Evolutionary conservation across 768 basidiomycete genomes (phyloP), one percentile per base, ranked within the genome.

Genomic region (Amanita molliuscula): DNA sequence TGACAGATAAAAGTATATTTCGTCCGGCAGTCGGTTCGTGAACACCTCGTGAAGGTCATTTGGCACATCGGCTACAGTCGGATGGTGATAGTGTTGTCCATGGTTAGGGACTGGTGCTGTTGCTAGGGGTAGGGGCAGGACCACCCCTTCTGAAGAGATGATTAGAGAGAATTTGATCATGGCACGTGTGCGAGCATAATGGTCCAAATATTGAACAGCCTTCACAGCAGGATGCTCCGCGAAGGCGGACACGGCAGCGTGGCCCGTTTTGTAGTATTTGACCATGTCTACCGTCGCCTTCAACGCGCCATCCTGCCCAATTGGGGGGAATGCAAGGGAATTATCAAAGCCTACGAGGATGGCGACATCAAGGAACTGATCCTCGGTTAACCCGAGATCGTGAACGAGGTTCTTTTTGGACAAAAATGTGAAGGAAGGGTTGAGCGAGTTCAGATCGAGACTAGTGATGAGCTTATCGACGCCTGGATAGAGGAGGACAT

Each of bases 1-100:
- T 34, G 92, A 96, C 55, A 98, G 78, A 64, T 97, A 96, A 66
- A 84, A 97, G 70, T 94, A 98, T 52, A 97, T 76, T 63, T 98
- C 93, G 64, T 98, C 96, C 1, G 95, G 95, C 21, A 99, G 75
- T 40, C 92, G 84, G 65, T 89, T 72, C 8, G 92, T 94, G 70
- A 97, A 98, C 53, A 98, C 88, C 47, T 96, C 92, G 61, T 95
- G 88, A 34, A 99, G 69, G 66, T 98, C 95, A 44, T 68, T 64
- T 2, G 96, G 96, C 51, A 98, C 83, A 60, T 98, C 96, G 23
- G 84, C 81, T 0, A 86, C 79, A 0, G 89, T 90, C 36, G 85
- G 79, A 53, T 84, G 81, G 56, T 81, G 79, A 16, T 70, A 64
- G 54, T 81, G 77, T 59, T 80, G 77, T 9, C 76, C 69, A 44